Percentiles rank a stretch among this genome's conserved stretches.
phyloP scores from a whole-genome alignment of 768 basidiomycete genomes.

The Xanthoconium stramineum region DNA sequence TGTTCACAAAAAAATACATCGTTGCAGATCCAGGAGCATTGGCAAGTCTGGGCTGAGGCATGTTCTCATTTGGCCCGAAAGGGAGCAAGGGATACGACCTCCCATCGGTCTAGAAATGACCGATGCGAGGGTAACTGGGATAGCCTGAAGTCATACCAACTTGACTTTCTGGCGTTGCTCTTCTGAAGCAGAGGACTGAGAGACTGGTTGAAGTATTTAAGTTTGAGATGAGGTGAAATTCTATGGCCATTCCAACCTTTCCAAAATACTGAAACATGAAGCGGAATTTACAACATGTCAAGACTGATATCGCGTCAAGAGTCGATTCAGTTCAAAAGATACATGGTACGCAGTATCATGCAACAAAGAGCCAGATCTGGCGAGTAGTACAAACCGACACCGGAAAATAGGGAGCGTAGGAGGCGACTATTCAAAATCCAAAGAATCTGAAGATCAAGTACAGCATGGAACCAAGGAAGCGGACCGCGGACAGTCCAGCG shows the following conservation, averaged over 20 bases:
- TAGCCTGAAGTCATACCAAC: too few relatives aligned
- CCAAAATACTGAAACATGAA: background rate
- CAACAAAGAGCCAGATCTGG: background rate
- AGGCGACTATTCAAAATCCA: constrained; percentile 43
- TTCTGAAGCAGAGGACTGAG: too few relatives aligned
- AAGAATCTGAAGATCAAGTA: constrained; percentile 77
- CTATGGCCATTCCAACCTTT: constrained; percentile 1
- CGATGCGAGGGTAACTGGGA: too few relatives aligned
- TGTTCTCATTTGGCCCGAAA: too few relatives aligned
- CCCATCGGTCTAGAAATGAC: too few relatives aligned
- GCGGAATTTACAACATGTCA: constrained; percentile 2
- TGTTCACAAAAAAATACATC: too few relatives aligned
- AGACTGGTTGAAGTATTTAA: too few relatives aligned
- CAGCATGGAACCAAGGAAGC: constrained; percentile 74
- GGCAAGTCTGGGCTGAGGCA: too few relatives aligned
- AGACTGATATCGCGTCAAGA: background rate
- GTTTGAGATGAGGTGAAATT: background rate
- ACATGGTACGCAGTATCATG: constrained; percentile 12
- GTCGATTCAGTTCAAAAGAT: constrained; percentile 3
- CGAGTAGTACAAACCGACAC: constrained; percentile 6
- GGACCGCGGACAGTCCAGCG: constrained; percentile 75
- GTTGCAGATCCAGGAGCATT: too few relatives aligned
- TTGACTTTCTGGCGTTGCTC: too few relatives aligned
- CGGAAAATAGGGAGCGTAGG: background rate
- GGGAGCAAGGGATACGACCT: too few relatives aligned